phyloP scores from a whole-genome alignment of 2,329 filamentous ascomycete genomes.

The Epichloe aotearoae region DNA sequence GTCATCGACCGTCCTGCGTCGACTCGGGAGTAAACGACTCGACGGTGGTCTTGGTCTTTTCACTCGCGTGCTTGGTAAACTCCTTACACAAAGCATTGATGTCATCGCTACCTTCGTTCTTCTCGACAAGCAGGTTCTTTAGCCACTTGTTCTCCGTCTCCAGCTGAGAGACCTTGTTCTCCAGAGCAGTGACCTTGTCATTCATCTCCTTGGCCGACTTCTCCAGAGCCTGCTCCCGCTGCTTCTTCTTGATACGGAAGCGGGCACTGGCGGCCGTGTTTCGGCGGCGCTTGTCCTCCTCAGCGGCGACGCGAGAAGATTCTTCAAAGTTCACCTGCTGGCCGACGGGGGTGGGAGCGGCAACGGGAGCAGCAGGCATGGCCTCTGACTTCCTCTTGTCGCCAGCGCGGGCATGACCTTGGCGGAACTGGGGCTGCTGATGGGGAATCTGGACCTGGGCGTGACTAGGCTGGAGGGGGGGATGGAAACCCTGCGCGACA shows the following conservation, averaged over 20 bases:
- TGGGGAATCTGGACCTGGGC: conserved; percentile 27
- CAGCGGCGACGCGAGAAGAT: conserved; percentile 57
- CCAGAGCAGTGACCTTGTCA: conserved; percentile 62
- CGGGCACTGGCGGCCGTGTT: conserved; percentile 82
- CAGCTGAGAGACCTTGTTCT: conserved; percentile 62
- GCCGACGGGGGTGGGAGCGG: conserved; percentile 9
- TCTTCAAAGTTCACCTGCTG: conserved; percentile 52
- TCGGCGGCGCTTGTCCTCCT: conserved; percentile 80
- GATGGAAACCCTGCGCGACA: conserved; percentile 28
- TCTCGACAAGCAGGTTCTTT: conserved; percentile 68
- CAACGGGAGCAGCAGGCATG: conserved; percentile 16
- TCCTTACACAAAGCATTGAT: conserved; percentile 39
- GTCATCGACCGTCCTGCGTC: conserved; percentile 13
- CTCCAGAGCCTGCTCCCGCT: conserved; percentile 77
- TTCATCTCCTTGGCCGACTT: conserved; percentile 70
- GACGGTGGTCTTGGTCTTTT: conserved; percentile 17
- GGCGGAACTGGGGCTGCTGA: conserved; percentile 22
- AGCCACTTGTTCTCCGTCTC: conserved; percentile 76
- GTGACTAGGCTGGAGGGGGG: conserved; percentile 41
- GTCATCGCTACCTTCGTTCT: conserved; percentile 52
- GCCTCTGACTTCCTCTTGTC: conserved; percentile 36
- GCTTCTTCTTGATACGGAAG: conserved; percentile 93
- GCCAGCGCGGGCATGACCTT: conserved; percentile 17
- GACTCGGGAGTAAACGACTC: conserved; percentile 11
- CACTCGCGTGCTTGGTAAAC: conserved; percentile 26